These are phyloP conservation scores for Xylaria nigripes DNA, from an alignment of 495 filamentous ascomycete species.

Conservation along the genomic window DNA sequence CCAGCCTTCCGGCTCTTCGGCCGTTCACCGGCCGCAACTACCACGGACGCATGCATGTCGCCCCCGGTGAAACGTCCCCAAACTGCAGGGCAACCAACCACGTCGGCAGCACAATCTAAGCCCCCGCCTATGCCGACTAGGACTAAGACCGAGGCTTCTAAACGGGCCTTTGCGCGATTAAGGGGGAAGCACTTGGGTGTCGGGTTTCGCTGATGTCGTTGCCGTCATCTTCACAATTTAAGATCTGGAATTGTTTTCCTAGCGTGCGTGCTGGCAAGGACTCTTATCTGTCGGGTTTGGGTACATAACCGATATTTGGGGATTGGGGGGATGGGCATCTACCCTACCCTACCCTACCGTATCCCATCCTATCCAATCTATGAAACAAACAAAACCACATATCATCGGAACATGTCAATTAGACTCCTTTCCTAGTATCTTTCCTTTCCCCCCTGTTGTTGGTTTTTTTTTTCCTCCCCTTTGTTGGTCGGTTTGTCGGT, in stretches of 20 bases:
- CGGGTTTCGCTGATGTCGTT: constrained; percentile 20
- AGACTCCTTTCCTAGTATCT: background rate
- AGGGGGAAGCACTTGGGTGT: constrained; percentile 15
- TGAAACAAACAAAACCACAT: too few species aligned
- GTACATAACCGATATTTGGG: too few species aligned
- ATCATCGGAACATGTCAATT: too few species aligned
- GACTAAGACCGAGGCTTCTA: constrained; percentile 5
- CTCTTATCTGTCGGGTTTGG: too few species aligned
- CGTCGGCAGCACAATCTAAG: background rate
- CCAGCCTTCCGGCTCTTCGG: constrained; percentile 21
- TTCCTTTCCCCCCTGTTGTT: background rate
- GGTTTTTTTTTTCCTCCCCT: background rate
- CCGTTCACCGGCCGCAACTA: constrained; percentile 17
- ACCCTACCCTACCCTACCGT: too few species aligned
- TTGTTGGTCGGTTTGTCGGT: background rate
- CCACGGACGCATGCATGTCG: background rate
- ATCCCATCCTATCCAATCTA: too few species aligned
- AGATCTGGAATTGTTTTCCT: too few species aligned
- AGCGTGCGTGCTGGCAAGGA: too few species aligned
- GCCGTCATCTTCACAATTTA: too few species aligned
- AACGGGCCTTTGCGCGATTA: constrained; percentile 5
- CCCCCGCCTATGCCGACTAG: constrained; percentile 9
- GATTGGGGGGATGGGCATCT: too few species aligned
- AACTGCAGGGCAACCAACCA: background rate
- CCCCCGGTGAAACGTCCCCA: constrained; percentile 14